These are phyloP conservation scores for Filosporella fistucella DNA, from an alignment of 495 filamentous ascomycete species.

Conservation along the genomic window DNA sequence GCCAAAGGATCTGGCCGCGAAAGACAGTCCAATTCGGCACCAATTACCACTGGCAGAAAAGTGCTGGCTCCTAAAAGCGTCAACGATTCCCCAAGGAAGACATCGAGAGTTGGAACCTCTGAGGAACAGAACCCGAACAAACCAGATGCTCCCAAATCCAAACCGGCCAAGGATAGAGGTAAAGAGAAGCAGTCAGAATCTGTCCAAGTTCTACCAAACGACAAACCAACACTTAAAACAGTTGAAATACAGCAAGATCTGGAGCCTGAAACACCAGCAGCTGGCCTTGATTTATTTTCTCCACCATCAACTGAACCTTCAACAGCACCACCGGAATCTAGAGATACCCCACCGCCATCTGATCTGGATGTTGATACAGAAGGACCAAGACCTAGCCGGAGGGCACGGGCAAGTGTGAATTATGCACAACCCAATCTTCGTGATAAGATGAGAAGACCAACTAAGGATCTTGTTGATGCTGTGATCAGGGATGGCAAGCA, in stretches of 20 bases:
- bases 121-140: conserved; percentile 14
- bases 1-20: conserved; percentile 9
- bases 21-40: neutral
- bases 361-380: conserved; percentile 15
- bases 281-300: conserved; percentile 28
- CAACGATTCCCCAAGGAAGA: conserved; percentile 43
- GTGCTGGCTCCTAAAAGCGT: conserved; percentile 57
- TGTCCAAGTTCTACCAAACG: conserved; percentile 1
- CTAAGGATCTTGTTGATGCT: conserved; percentile 68
- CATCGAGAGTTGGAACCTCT: conserved; percentile 14
- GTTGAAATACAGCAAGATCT: conserved; percentile 12
- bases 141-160: conserved; percentile 17
- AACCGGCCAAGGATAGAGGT: conserved; percentile 12
- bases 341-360: conserved; percentile 25
- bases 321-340: conserved; percentile 23
- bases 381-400: conserved; percentile 48
- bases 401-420: conserved; percentile 64
- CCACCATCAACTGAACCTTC: conserved; percentile 31
- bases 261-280: conserved; percentile 25
- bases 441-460: conserved; percentile 83
- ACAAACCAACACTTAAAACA: neutral
- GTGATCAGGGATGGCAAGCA: conserved; percentile 47
- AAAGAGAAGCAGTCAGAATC: conserved; percentile 17
- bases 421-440: conserved; percentile 83
- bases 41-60: conserved; percentile 31